A percentile compares a stretch with the other conserved stretches of the same genome.
phyloP scores from a whole-genome alignment of 2,329 filamentous ascomycete species.

The Pestalotiopsis sp. region DNA sequence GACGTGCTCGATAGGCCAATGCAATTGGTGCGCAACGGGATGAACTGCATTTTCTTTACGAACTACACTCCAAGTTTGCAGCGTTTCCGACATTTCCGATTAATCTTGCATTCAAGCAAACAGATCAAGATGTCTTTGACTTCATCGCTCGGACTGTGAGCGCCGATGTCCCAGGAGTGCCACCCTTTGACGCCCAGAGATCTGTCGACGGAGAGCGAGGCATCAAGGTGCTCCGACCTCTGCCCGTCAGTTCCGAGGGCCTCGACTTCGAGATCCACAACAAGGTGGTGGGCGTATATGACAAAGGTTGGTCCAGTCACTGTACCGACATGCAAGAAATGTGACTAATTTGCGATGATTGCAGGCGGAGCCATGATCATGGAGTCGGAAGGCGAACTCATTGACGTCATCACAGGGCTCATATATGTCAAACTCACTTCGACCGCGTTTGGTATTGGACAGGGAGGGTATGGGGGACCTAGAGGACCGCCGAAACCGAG shows the following conservation, averaged over 20 bases:
- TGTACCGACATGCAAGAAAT: neutral
- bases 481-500: constrained; percentile 35
- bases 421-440: constrained; percentile 39
- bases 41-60: constrained; percentile 44
- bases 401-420: constrained; percentile 37
- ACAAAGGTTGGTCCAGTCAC: constrained; percentile 33
- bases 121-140: constrained; percentile 35
- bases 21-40: constrained; percentile 38
- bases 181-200: constrained; percentile 39
- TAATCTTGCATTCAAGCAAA: constrained; percentile 45
- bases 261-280: constrained; percentile 31
- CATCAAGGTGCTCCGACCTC: constrained; percentile 36
- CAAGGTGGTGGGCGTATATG: constrained; percentile 43
- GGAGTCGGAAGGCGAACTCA: constrained; percentile 38
- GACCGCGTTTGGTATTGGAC: constrained; percentile 43
- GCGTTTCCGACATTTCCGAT: constrained; percentile 48
- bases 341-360: neutral
- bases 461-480: constrained; percentile 44
- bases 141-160: constrained; percentile 29
- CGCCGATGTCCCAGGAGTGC: constrained; percentile 36
- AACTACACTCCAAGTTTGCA: constrained; percentile 43
- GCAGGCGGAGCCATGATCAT: constrained; percentile 38
- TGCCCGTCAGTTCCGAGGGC: constrained; percentile 35
- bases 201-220: constrained; percentile 42
- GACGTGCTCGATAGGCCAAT: constrained; percentile 28